phyloP scores from a whole-genome alignment of 2,329 filamentous ascomycete genomes.

The Teratosphaeria viscida region DNA sequence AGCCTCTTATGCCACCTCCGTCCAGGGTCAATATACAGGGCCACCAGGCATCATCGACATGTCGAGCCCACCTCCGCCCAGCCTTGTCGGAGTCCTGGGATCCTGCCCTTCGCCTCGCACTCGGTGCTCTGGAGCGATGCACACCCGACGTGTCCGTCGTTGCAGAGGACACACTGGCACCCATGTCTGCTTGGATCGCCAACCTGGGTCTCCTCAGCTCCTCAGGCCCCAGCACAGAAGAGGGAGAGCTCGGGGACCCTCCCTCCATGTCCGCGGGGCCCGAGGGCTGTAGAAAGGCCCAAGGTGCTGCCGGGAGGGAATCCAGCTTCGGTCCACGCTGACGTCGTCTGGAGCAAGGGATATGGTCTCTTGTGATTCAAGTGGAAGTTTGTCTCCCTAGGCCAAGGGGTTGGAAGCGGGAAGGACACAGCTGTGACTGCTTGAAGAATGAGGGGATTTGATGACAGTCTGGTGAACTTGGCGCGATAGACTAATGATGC shows the following conservation, averaged over 20 bases:
- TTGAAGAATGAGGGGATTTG: neutral
- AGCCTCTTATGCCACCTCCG: slow-evolving; percentile 42
- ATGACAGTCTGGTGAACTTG: neutral
- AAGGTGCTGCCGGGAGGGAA: slow-evolving; percentile 23
- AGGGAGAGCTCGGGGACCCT: neutral
- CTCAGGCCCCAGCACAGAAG: neutral
- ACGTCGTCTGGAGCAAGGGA: neutral
- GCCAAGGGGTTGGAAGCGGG: neutral
- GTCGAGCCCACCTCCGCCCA: slow-evolving; percentile 33
- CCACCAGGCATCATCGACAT: slow-evolving; percentile 37
- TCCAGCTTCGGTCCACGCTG: slow-evolving; percentile 16
- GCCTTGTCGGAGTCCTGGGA: slow-evolving; percentile 30
- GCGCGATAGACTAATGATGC: neutral
- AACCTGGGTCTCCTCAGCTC: neutral
- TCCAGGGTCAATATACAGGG: slow-evolving; percentile 39
- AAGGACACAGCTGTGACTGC: neutral
- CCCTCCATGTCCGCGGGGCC: slow-evolving; percentile 7
- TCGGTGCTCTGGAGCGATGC: slow-evolving; percentile 11
- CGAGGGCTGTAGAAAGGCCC: slow-evolving; percentile 19
- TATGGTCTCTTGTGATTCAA: neutral
- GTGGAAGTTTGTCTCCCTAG: neutral
- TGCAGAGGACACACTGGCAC: slow-evolving; percentile 11
- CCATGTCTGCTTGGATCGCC: slow-evolving; percentile 7
- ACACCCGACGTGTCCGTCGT: slow-evolving; percentile 1
- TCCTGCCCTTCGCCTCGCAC: slow-evolving; percentile 19